Evolutionary conservation across 202 grass and related monocot species (phyloP).

Genomic region (Eragrostis tef): DNA sequence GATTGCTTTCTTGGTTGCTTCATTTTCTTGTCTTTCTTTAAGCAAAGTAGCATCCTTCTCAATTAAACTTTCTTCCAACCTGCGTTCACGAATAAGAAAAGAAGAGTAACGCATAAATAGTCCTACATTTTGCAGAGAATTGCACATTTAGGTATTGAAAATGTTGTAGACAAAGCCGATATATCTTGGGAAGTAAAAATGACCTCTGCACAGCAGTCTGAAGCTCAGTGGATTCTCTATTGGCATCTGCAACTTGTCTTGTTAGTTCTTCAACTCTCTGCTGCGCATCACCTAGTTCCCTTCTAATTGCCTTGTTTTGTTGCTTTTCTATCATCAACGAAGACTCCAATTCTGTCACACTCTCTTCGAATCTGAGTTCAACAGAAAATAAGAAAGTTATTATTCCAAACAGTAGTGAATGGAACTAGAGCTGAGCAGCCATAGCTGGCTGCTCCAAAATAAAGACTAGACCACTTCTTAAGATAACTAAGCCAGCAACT

Average conservation of each 20-base stretch:
- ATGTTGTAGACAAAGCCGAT: constrained; percentile 30
- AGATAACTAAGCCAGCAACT: constrained; percentile 32
- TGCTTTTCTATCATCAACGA: constrained; percentile 49
- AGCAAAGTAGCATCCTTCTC: constrained; percentile 55
- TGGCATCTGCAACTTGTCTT: constrained; percentile 43
- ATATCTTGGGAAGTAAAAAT: constrained; percentile 35
- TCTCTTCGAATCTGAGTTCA: constrained; percentile 62
- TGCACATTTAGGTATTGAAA: neutral
- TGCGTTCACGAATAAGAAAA: constrained; percentile 45
- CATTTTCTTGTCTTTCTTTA: constrained; percentile 67
- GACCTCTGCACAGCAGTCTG: constrained; percentile 54
- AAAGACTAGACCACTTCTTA: neutral
- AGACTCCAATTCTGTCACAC: constrained; percentile 52
- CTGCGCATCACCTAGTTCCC: constrained; percentile 51
- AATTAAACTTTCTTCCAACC: constrained; percentile 61
- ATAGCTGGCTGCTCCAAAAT: neutral
- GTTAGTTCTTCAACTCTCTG: constrained; percentile 52
- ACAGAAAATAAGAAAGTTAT: constrained; percentile 26
- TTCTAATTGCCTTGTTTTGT: constrained; percentile 41
- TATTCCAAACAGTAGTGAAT: neutral
- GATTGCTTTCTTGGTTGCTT: constrained; percentile 56
- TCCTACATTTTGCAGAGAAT: constrained; percentile 29
- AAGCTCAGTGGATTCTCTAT: constrained; percentile 45
- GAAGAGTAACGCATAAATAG: constrained; percentile 7
- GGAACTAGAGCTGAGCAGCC: neutral